Evolutionary conservation across 148 eudicot species (phyloP).

Genomic region (Diospyros lotus): DNA sequence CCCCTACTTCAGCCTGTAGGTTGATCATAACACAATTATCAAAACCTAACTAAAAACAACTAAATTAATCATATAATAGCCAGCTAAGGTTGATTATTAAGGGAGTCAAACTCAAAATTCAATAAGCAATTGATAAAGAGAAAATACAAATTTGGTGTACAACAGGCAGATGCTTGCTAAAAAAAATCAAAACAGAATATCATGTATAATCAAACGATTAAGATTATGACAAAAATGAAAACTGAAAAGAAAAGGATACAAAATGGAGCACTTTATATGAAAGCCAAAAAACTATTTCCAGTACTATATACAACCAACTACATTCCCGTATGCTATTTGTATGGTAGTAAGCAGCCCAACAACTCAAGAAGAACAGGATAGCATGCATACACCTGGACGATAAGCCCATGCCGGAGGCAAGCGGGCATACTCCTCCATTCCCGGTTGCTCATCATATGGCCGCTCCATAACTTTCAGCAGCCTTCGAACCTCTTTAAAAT

Average conservation of each 20-base stretch:
- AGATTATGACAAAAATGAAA: not conserved
- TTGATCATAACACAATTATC: not conserved
- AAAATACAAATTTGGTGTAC: not conserved
- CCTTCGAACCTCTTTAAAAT: constrained; percentile 70
- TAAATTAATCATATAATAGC: not conserved
- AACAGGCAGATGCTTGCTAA: not conserved
- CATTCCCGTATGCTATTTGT: not conserved
- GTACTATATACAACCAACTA: constrained; percentile 10
- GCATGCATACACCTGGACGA: constrained; percentile 97
- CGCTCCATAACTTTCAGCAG: constrained; percentile 75
- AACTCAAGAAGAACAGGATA: constrained; percentile 85
- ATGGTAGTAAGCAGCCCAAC: not conserved
- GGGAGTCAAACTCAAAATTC: not conserved
- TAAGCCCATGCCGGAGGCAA: constrained; percentile 99
- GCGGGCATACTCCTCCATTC: constrained; percentile 95
- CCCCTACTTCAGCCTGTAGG: not conserved
- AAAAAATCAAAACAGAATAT: not conserved
- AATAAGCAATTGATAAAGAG: not conserved
- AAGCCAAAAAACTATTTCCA: constrained; percentile 9
- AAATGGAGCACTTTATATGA: not conserved
- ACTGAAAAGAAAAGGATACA: not conserved
- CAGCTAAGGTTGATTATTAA: not conserved
- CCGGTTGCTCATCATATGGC: constrained; percentile 92
- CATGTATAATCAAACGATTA: not conserved
- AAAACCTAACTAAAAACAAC: not conserved